Evolutionary conservation across 2,329 filamentous ascomycete genomes (phyloP).

Genomic region (Sclerotinia glacialis): DNA sequence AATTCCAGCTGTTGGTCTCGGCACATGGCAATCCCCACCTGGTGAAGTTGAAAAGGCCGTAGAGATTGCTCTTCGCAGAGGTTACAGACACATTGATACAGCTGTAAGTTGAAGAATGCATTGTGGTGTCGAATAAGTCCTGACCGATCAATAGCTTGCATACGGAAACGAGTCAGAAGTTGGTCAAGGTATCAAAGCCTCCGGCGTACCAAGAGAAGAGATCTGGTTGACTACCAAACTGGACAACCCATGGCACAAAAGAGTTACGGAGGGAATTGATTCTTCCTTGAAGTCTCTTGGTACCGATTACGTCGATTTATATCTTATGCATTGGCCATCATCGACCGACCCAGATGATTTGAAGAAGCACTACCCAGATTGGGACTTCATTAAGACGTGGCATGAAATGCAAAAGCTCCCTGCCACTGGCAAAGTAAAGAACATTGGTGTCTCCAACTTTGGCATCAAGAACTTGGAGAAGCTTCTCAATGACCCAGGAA

Average conservation of each 20-base stretch:
- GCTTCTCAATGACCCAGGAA: constrained; percentile 63
- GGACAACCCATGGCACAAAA: constrained; percentile 75
- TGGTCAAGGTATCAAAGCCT: constrained; percentile 65
- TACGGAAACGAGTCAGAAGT: constrained; percentile 76
- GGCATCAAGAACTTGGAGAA: constrained; percentile 76
- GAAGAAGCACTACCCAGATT: constrained; percentile 70
- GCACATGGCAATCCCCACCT: constrained; percentile 74
- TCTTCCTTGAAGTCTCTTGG: constrained; percentile 59
- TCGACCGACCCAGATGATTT: constrained; percentile 55
- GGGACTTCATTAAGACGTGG: constrained; percentile 82
- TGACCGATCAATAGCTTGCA: constrained; percentile 46
- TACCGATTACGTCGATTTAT: constrained; percentile 66
- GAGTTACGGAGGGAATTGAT: constrained; percentile 60
- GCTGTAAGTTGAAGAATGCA: constrained; percentile 28
- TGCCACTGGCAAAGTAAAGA: constrained; percentile 67
- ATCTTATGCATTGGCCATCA: constrained; percentile 71
- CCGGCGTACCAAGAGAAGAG: constrained; percentile 60
- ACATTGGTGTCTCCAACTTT: constrained; percentile 87
- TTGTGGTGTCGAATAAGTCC: neutral
- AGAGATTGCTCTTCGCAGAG: constrained; percentile 61
- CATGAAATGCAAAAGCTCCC: constrained; percentile 68
- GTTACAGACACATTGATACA: constrained; percentile 76
- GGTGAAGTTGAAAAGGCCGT: constrained; percentile 67
- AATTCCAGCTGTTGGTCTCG: constrained; percentile 74
- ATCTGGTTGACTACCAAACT: constrained; percentile 80